phyloP scores from a whole-genome alignment of 2,329 filamentous ascomycete species.

The Graphilbum fragrans region DNA sequence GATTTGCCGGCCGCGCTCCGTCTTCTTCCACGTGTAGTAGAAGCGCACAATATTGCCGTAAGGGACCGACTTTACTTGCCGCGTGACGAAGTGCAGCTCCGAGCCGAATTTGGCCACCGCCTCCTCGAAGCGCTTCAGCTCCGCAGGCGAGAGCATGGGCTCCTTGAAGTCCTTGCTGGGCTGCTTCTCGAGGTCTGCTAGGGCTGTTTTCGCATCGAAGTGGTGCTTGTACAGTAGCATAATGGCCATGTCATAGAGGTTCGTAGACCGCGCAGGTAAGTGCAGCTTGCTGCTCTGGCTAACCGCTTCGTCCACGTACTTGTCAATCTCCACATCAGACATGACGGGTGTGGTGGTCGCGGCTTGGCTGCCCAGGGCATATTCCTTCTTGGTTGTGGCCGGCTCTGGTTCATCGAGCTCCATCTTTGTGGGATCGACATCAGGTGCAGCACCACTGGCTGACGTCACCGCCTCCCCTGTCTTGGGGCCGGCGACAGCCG shows the following conservation, averaged over 20 bases:
- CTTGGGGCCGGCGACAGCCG: conserved; percentile 20
- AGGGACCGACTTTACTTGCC: conserved; percentile 73
- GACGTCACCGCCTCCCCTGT: too few relatives aligned
- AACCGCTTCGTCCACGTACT: conserved; percentile 63
- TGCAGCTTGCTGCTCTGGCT: conserved; percentile 52
- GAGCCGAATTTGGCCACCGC: conserved; percentile 83
- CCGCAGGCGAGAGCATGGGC: conserved; percentile 63
- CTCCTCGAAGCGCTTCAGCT: conserved; percentile 86
- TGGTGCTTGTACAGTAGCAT: conserved; percentile 59
- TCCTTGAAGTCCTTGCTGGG: conserved; percentile 70
- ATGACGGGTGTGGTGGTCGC: conserved; percentile 21
- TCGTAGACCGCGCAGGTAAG: conserved; percentile 67
- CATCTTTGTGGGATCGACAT: conserved; percentile 4
- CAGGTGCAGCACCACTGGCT: not conserved
- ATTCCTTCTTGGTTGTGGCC: not conserved
- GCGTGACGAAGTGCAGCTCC: conserved; percentile 71
- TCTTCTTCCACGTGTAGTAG: conserved; percentile 99
- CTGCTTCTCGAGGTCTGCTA: conserved; percentile 55
- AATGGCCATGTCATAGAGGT: conserved; percentile 75
- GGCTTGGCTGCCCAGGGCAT: conserved; percentile 12
- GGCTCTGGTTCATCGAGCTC: conserved; percentile 3
- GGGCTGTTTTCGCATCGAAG: conserved; percentile 59
- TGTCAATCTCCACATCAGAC: conserved; percentile 50
- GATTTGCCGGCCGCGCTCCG: conserved; percentile 68
- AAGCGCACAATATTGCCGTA: conserved; percentile 76